phyloP scores from a whole-genome alignment of 2,329 filamentous ascomycete species.

The Plenodomus biglobosus region DNA sequence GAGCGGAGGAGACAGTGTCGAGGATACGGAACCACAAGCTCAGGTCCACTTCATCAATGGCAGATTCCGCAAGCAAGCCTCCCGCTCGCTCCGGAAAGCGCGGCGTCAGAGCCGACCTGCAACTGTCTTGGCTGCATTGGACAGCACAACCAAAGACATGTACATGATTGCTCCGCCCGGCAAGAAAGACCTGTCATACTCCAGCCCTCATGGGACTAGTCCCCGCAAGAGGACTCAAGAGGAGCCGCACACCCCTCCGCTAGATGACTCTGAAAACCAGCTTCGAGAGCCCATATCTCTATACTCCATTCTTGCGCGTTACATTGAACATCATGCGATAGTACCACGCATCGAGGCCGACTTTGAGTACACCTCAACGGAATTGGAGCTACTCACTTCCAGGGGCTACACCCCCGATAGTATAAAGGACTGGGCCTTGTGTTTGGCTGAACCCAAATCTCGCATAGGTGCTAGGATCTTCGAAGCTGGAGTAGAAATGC shows the following conservation, averaged over 20 bases:
- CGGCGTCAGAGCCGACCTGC: constrained; percentile 22
- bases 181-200: constrained; percentile 20
- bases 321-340: constrained; percentile 19
- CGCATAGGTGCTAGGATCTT: constrained; percentile 24
- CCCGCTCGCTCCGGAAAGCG: constrained; percentile 19
- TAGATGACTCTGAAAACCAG: not conserved
- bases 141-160: constrained; percentile 15
- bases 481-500: constrained; percentile 6
- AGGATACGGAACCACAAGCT: not conserved
- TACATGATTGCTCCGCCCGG: constrained; percentile 15
- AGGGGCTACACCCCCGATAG: constrained; percentile 17
- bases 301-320: constrained; percentile 32
- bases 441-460: constrained; percentile 21
- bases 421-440: constrained; percentile 29
- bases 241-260: not conserved
- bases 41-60: not conserved
- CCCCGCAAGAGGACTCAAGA: not conserved
- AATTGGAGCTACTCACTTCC: constrained; percentile 21
- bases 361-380: constrained; percentile 18
- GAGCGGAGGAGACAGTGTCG: not conserved
- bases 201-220: not conserved
- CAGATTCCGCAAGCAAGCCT: constrained; percentile 13
- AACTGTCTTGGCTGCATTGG: constrained; percentile 24
- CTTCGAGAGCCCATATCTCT: constrained; percentile 18
- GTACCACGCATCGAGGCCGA: constrained; percentile 3